Base-by-base conservation (phyloP, 768 basidiomycete genomes). In the Cystofilobasidium ferigula region DNA sequence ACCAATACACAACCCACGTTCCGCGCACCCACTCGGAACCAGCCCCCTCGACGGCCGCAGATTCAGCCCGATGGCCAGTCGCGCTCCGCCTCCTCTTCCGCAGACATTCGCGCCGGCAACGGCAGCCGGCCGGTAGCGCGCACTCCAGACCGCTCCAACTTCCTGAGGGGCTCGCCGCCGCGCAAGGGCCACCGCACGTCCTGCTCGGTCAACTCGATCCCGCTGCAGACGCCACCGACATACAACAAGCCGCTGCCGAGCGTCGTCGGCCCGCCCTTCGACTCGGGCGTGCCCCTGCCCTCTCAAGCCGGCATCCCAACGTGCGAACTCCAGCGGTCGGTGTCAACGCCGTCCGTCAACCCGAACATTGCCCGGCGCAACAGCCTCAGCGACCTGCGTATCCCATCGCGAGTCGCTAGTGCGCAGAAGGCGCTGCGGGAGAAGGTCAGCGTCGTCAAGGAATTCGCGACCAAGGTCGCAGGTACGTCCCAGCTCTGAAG, bases 391-490 rank as follows among this genome's bases (percentile, higher is more conserved):
- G 74, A 74, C 42, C 32, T 74, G 62, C 54, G 70, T 38, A 74
- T 74, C 32, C 74, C 74, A 28, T 45, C 63, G 24, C 42, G 71
- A 18, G 72, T 74, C 51, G 71, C 70, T 42, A 69, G 60, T n/a
- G 71, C 73, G 14, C 74, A 74, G 68, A 69, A 67, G 34, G 72
- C 71, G 67, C 71, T 74, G 36, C 68, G 73, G 51, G 71, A 73
- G 63, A 73, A 72, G 43, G 51, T 74, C 6, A 69, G 70, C 32
- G 45, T 71, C 22, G 73, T 74, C 42, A 71, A 70, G 59, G 69
- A 73, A 68, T 74, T 74, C 20, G 51, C 51, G 51, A 32, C 30
- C 8, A 28, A 18, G 30, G 51, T 54, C 3, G 51, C 28, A 18
- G 51, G 51, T 54, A 6, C 26, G 51, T 54, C 16, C n/a, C n/a